A percentile compares a stretch with the other conserved stretches of the same genome.
phyloP scores from a whole-genome alignment of 2,329 filamentous ascomycete genomes.

The Fusarium goolgardi region DNA sequence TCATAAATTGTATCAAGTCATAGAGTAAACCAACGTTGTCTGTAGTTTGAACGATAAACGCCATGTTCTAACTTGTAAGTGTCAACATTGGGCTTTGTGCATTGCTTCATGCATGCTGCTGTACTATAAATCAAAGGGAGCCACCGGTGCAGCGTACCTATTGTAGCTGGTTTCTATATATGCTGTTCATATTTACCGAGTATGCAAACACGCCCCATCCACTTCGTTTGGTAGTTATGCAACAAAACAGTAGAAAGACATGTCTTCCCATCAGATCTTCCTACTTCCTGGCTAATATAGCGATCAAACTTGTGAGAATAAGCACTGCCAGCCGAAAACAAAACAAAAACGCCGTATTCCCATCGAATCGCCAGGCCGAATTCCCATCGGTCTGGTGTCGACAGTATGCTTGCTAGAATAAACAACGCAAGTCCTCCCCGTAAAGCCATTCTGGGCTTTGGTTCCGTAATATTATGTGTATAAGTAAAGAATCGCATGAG shows the following conservation, averaged over 20 bases:
- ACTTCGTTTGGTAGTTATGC: constrained; percentile 8
- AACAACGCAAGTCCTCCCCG: constrained; percentile 13
- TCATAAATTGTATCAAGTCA: neutral
- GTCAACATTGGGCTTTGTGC: neutral
- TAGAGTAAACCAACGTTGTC: neutral
- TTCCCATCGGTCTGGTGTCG: constrained; percentile 6
- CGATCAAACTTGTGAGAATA: constrained; percentile 7
- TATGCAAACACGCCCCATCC: constrained; percentile 1
- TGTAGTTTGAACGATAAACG: neutral
- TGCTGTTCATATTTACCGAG: constrained; percentile 9
- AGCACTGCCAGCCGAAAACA: constrained; percentile 12
- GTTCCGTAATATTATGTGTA: constrained; percentile 18
- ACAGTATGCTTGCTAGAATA: constrained; percentile 8
- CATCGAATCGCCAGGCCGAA: neutral
- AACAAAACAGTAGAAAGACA: constrained; percentile 5
- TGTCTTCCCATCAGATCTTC: neutral
- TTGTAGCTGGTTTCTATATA: constrained; percentile 19
- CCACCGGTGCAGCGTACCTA: constrained; percentile 16
- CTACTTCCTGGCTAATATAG: neutral
- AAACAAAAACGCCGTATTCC: constrained; percentile 35
- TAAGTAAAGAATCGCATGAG: constrained; percentile 1
- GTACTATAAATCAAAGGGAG: constrained; percentile 15
- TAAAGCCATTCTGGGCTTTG: constrained; percentile 16
- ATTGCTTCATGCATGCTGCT: constrained; percentile 11
- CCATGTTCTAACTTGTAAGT: neutral